phyloP scores from a whole-genome alignment of 2,329 filamentous ascomycete species.

The Metarhizium robertsii region DNA sequence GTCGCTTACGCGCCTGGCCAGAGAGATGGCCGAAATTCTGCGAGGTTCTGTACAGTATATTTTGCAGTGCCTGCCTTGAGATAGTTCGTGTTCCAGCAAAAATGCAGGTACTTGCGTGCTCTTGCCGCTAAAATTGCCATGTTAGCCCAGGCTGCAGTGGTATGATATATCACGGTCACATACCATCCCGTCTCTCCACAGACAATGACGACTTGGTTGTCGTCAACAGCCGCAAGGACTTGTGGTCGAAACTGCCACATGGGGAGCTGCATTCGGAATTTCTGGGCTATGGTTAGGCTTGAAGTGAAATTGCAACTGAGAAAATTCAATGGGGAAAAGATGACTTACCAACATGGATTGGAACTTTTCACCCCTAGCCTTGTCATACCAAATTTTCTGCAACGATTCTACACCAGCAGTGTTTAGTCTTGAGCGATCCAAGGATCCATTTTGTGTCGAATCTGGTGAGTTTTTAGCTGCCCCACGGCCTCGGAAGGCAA shows the following conservation, averaged over 20 bases:
- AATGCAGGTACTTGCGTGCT: conserved; percentile 96
- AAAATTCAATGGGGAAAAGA: not conserved
- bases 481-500: conserved; percentile 62
- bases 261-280: conserved; percentile 69
- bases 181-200: conserved; percentile 92
- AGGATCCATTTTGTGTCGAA: conserved; percentile 34
- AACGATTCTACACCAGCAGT: conserved; percentile 37
- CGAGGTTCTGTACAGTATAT: conserved; percentile 94
- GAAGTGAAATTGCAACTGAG: not conserved
- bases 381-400: conserved; percentile 50
- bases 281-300: conserved; percentile 15
- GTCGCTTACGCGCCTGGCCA: conserved; percentile 87
- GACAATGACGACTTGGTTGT: conserved; percentile 80
- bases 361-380: conserved; percentile 50
- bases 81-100: conserved; percentile 80
- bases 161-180: conserved; percentile 7
- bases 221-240: conserved; percentile 67
- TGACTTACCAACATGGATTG: conserved; percentile 63
- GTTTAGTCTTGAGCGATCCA: conserved; percentile 33
- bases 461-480: conserved; percentile 37
- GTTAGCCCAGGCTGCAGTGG: conserved; percentile 12
- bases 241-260: conserved; percentile 80
- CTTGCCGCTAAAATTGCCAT: conserved; percentile 54
- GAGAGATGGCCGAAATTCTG: conserved; percentile 89
- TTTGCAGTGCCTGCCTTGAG: conserved; percentile 72